Evolutionary conservation across 176 grass and related monocot genomes (phyloP), one percentile per base, ranked within the genome.

Genomic region (Avena insularis): DNA sequence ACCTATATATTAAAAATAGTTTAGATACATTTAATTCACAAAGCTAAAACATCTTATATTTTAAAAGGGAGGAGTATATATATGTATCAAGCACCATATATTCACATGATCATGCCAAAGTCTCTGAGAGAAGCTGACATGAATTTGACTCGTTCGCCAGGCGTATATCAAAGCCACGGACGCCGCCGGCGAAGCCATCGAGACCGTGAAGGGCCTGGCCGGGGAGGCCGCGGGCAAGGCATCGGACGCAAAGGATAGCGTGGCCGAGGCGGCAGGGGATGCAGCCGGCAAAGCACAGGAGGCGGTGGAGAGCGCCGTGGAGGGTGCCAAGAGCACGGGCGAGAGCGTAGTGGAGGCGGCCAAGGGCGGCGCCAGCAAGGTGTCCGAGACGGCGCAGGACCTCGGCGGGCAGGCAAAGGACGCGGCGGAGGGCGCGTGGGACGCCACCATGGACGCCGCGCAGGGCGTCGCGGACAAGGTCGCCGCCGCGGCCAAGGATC

Each of bases 321-420:
- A 77, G 14, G 49, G 74, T 27, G 74, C 74, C 74, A 77, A 54
- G 70, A 72, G 40, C 70, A 11, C 9, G 40, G 70, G 70, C 40
- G 70, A 72, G 40, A 72, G 2, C 40, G 19, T 72, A 20, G 70
- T 3, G 70, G 70, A 72, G 17, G 11, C 40, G 20, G 40, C 11
- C 70, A 47, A 72, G 19, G 70, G 12, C 0, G 70, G 70, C 20
- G 70, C 70, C 1, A 72, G 70, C 40, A 72, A 47, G 70, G 70
- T 72, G 40, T 0, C 17, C 40, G 70, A 72, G 40, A 72, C 70
- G 10, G 70, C 70, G 40, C 19, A 47, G 74, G 68, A 71, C 38
- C 36, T 45, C 8, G 68, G 36, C 17, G 36, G 36, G 17, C 9
- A 71, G 36, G 68, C 17, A 0, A 43, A 71, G 38, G 17, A 71